phyloP scores from a whole-genome alignment of 192 early-diverging fungal genomes.

The Mortierella antarctica region DNA sequence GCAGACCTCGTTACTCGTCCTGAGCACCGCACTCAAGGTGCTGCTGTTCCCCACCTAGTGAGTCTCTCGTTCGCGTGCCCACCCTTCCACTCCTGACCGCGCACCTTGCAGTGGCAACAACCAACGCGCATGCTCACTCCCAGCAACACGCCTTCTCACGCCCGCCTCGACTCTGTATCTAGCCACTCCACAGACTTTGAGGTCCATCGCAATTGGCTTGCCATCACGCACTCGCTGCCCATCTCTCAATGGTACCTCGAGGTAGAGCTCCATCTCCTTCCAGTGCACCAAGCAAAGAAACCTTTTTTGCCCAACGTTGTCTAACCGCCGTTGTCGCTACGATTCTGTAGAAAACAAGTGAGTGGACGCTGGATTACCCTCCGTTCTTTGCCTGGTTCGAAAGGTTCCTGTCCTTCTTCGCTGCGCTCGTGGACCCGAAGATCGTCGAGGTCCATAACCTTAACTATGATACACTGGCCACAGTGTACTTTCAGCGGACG shows the following conservation, averaged over 20 bases:
- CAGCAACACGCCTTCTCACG: no score
- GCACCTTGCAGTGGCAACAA: not conserved
- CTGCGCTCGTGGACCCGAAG: constrained; percentile 65
- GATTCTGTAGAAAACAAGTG: constrained; percentile 71
- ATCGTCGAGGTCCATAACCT: constrained; percentile 83
- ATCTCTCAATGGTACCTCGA: constrained; percentile 88
- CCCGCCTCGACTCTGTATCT: not conserved
- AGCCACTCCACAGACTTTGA: constrained; percentile 98
- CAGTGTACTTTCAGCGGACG: constrained; percentile 86
- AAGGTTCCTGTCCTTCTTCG: constrained; percentile 74
- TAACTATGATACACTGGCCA: constrained; percentile 69
- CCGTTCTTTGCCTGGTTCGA: constrained; percentile 99
- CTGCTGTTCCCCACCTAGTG: constrained; percentile 82
- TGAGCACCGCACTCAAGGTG: constrained; percentile 64
- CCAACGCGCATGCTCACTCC: no score
- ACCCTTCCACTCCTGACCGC: not conserved
- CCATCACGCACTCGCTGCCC: constrained; percentile 89
- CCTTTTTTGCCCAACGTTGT: not conserved
- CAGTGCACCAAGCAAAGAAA: not conserved
- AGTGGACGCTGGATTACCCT: constrained; percentile 98
- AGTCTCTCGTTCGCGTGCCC: constrained; percentile 22
- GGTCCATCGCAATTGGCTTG: constrained; percentile 98
- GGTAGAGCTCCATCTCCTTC: constrained; percentile 43
- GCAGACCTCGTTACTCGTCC: constrained; percentile 55
- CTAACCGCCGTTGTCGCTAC: not conserved